Percentiles rank a stretch among this genome's conserved stretches.
These are phyloP conservation scores for Coleophoma crateriformis DNA, from an alignment of 2,329 filamentous ascomycete species.

Conservation along the genomic window DNA sequence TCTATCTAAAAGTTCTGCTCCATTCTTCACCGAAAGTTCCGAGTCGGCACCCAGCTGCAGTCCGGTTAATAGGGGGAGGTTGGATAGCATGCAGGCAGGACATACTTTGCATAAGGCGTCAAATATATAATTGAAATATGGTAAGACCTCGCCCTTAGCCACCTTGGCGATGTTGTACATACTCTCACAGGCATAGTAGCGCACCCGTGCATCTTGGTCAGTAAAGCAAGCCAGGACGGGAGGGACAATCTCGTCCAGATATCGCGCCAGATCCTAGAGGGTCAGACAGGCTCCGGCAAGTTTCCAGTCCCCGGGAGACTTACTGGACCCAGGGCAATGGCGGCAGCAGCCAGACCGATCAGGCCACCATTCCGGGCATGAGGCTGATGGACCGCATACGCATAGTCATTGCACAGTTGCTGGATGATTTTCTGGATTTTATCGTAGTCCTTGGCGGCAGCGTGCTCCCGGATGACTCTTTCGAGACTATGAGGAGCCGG, in stretches of 20 bases:
- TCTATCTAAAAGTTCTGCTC: conserved; percentile 88
- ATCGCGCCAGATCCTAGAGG: conserved; percentile 77
- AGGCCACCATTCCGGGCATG: conserved; percentile 94
- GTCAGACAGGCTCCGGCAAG: too few relatives aligned
- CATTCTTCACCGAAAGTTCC: conserved; percentile 96
- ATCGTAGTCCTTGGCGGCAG: conserved; percentile 69
- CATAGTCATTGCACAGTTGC: conserved; percentile 95
- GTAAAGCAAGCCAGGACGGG: conserved; percentile 96
- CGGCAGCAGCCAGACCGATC: conserved; percentile 90
- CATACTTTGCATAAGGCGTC: conserved; percentile 91
- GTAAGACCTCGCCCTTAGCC: conserved; percentile 91
- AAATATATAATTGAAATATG: conserved; percentile 98
- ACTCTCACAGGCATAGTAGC: conserved; percentile 98
- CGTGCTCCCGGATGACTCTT: conserved; percentile 79
- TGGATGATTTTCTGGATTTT: conserved; percentile 84
- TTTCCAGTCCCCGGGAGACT: conserved; percentile 14
- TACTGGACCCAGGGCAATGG: conserved; percentile 89
- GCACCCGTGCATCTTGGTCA: conserved; percentile 93
- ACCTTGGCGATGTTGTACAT: conserved; percentile 99
- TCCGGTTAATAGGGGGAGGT: conserved; percentile 5
- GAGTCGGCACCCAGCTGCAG: conserved; percentile 85
- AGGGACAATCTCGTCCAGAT: conserved; percentile 89
- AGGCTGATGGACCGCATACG: conserved; percentile 93
- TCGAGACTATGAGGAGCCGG: conserved; percentile 62
- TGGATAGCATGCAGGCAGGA: not conserved